Percentiles rank a stretch among this genome's conserved stretches.
Evolutionary conservation across 345 rosid species (phyloP).

Genomic region (Eucalyptus sp.): DNA sequence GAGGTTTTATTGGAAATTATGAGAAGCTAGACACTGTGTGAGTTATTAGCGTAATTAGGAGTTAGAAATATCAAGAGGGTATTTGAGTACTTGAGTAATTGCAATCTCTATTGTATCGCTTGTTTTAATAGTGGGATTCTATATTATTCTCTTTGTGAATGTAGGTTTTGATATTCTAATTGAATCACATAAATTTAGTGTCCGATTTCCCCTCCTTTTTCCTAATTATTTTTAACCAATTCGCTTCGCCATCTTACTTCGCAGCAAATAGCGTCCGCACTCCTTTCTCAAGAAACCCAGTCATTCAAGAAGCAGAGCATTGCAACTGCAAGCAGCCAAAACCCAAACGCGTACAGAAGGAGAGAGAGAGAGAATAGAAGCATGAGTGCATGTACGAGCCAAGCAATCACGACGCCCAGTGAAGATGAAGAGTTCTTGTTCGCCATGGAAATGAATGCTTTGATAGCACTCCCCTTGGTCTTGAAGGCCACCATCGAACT

Average conservation of each 20-base stretch:
- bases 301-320: no score
- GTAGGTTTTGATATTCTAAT: accelerated
- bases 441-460: background rate
- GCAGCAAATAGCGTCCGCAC: no score
- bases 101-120: no score
- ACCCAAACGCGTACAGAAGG: no score
- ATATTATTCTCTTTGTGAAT: accelerated
- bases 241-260: no score
- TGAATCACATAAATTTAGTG: accelerated
- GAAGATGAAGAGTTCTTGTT: conserved; percentile 9
- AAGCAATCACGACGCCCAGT: background rate
- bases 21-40: accelerated
- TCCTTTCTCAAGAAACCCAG: no score
- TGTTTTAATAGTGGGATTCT: accelerated
- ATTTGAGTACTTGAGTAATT: accelerated
- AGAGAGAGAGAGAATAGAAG: background rate
- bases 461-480: no score
- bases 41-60: no score
- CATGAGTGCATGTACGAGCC: background rate
- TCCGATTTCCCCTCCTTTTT: accelerated
- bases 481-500: no score
- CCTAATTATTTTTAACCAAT: no score
- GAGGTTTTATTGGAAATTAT: no score
- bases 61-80: accelerated
- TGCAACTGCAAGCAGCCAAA: no score